Evolutionary conservation across 2,329 filamentous ascomycete species (phyloP).

Genomic region (Harringtonia lauricola): DNA sequence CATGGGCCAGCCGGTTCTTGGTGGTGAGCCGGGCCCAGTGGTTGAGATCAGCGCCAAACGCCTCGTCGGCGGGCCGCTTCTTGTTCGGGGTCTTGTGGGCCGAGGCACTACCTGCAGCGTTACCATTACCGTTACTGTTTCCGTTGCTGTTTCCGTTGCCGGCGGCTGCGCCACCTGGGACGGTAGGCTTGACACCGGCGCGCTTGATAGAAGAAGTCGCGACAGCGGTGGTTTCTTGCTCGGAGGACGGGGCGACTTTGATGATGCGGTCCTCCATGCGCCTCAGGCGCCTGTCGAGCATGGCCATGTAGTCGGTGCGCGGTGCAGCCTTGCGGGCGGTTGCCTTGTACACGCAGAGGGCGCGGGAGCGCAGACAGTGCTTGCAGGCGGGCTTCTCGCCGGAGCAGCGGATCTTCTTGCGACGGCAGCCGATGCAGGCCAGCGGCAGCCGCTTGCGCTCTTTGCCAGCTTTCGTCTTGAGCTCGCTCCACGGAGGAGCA

Average conservation of each 20-base stretch:
- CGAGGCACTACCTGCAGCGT: background rate
- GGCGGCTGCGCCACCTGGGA: constrained; percentile 33
- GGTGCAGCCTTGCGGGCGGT: constrained; percentile 90
- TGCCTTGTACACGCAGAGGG: constrained; percentile 96
- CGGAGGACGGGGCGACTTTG: constrained; percentile 83
- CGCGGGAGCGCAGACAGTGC: constrained; percentile 83
- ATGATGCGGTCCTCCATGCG: constrained; percentile 97
- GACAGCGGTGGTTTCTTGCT: constrained; percentile 54
- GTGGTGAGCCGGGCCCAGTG: constrained; percentile 60
- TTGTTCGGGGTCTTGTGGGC: constrained; percentile 47
- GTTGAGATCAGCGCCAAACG: constrained; percentile 72
- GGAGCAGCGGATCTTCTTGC: constrained; percentile 97
- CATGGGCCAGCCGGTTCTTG: constrained; percentile 32
- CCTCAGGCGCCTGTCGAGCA: constrained; percentile 92
- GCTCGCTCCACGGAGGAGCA: constrained; percentile 63
- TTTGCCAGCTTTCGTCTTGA: constrained; percentile 89
- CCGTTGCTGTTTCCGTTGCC: background rate
- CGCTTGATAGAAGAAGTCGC: constrained; percentile 50
- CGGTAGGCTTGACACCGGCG: constrained; percentile 73
- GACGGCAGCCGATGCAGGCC: constrained; percentile 87
- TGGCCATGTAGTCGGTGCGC: constrained; percentile 96
- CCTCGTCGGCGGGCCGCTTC: constrained; percentile 78
- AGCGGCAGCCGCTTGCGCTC: constrained; percentile 86
- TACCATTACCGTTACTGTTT: too few relatives aligned
- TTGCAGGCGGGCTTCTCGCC: constrained; percentile 97